Evolutionary conservation across 2,329 filamentous ascomycete genomes (phyloP).

Genomic region (Diaporthe vaccinii): DNA sequence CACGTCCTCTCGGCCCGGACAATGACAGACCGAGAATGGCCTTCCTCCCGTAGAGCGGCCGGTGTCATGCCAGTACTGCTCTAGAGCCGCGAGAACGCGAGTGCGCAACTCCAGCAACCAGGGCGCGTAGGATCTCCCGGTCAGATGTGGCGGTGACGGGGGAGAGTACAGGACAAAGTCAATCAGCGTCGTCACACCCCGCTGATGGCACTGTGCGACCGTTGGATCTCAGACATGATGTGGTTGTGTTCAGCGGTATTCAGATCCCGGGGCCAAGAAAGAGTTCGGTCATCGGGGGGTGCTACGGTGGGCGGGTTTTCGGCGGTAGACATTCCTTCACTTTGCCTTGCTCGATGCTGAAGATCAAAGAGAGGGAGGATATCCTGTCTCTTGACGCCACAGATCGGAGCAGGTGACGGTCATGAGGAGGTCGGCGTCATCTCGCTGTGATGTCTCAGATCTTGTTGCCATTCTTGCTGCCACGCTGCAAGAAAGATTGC

Average conservation of each 20-base stretch:
- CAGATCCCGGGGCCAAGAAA: slow-evolving; percentile 27
- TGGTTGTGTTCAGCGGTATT: slow-evolving; percentile 21
- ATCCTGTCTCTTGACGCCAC: not conserved
- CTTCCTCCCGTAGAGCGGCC: not conserved
- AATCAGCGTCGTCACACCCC: slow-evolving; percentile 4
- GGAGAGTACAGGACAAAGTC: not conserved
- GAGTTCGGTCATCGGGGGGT: not conserved
- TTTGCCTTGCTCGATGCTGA: not conserved
- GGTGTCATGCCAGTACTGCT: not conserved
- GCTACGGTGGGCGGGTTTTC: not conserved
- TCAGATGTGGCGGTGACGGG: slow-evolving; percentile 22
- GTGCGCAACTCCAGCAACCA: not conserved
- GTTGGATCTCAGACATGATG: slow-evolving; percentile 39
- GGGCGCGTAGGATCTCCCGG: not conserved
- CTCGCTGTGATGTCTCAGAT: slow-evolving; percentile 39
- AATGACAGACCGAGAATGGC: not conserved
- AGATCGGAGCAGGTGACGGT: not conserved
- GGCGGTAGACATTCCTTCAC: not conserved
- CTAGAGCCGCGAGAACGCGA: not conserved
- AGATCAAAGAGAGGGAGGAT: not conserved
- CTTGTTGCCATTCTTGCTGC: not conserved
- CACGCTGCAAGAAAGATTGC: not conserved
- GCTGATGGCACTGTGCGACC: slow-evolving; percentile 25
- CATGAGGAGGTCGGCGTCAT: slow-evolving; percentile 18
- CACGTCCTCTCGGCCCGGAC: not conserved